Percentiles rank a stretch among this genome's conserved stretches.
phyloP scores from a whole-genome alignment of 2,329 filamentous ascomycete genomes.

The Arthrocladium fulminans region DNA sequence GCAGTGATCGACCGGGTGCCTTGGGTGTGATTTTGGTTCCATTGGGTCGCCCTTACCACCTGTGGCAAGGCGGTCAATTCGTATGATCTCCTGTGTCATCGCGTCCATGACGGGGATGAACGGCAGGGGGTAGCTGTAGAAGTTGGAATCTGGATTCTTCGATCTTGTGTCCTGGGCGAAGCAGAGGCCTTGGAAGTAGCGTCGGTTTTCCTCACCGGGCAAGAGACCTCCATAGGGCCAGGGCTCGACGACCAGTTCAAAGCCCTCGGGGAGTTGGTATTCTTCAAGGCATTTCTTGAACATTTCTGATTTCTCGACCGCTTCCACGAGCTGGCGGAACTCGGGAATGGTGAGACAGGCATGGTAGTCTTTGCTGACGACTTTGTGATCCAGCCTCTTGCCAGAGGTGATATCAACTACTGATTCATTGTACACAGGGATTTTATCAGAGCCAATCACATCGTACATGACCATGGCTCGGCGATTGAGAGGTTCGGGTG shows the following conservation, averaged over 20 bases:
- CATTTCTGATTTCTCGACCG: slow-evolving; percentile 43
- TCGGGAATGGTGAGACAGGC: slow-evolving; percentile 38
- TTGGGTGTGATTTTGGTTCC: slow-evolving; percentile 31
- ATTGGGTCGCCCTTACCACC: slow-evolving; percentile 44
- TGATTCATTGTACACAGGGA: slow-evolving; percentile 48
- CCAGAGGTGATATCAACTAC: slow-evolving; percentile 40
- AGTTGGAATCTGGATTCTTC: slow-evolving; percentile 49
- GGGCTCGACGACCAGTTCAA: slow-evolving; percentile 42
- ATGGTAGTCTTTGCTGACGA: slow-evolving; percentile 42
- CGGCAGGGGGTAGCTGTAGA: slow-evolving; percentile 54
- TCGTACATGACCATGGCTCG: slow-evolving; percentile 49
- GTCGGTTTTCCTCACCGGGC: slow-evolving; percentile 35
- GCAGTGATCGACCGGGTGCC: slow-evolving; percentile 46
- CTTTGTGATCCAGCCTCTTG: slow-evolving; percentile 35
- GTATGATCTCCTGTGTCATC: slow-evolving; percentile 45
- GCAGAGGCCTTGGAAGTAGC: slow-evolving; percentile 48
- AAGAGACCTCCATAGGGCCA: slow-evolving; percentile 51
- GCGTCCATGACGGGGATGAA: slow-evolving; percentile 53
- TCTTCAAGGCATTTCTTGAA: slow-evolving; percentile 46
- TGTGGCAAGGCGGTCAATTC: slow-evolving; percentile 50
- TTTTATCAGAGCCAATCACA: slow-evolving; percentile 43
- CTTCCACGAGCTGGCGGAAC: slow-evolving; percentile 40
- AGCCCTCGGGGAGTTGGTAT: slow-evolving; percentile 46
- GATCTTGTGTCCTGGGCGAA: slow-evolving; percentile 42
- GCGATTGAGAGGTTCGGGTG: slow-evolving; percentile 39